phyloP scores from a whole-genome alignment of 768 basidiomycete genomes.

The Boletus huronensis region DNA sequence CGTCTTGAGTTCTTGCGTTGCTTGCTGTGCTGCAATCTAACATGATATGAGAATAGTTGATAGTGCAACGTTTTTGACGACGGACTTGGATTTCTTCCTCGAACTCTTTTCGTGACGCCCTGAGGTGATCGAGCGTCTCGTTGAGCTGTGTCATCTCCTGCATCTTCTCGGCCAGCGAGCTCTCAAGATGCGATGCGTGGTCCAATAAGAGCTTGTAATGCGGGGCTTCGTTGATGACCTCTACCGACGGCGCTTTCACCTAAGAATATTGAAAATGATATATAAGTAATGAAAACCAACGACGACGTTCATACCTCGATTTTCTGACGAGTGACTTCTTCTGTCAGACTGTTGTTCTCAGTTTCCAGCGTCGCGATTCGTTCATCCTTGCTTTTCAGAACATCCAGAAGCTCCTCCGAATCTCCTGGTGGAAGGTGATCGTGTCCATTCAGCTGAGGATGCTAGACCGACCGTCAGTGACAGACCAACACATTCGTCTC shows the following conservation, averaged over 20 bases:
- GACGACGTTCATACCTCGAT: slow-evolving; percentile 38
- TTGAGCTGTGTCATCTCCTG: slow-evolving; percentile 39
- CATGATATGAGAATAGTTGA: slow-evolving; percentile 12
- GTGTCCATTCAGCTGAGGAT: slow-evolving; percentile 37
- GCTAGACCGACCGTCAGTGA: slow-evolving; percentile 44
- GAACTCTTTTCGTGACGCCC: slow-evolving; percentile 41
- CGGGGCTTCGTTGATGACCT: slow-evolving; percentile 43
- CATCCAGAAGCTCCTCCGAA: slow-evolving; percentile 35
- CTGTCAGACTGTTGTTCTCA: slow-evolving; percentile 43
- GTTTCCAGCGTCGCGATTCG: slow-evolving; percentile 48
- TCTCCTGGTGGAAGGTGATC: slow-evolving; percentile 40
- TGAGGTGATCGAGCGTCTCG: slow-evolving; percentile 43
- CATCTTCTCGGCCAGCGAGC: slow-evolving; percentile 37
- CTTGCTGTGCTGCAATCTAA: slow-evolving; percentile 43
- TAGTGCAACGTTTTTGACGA: slow-evolving; percentile 11
- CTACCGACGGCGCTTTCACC: slow-evolving; percentile 43
- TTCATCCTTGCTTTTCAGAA: slow-evolving; percentile 31
- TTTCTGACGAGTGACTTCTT: slow-evolving; percentile 43
- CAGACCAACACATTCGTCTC: slow-evolving; percentile 27
- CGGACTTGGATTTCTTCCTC: slow-evolving; percentile 45
- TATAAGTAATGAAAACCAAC: not conserved
- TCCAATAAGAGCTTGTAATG: slow-evolving; percentile 57
- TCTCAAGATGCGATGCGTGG: slow-evolving; percentile 48
- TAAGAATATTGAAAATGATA: slow-evolving; percentile 15
- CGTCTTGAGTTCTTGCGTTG: slow-evolving; percentile 59